These are phyloP conservation scores for Gyrodon tennesseensis DNA, from an alignment of 1,284 basidiomycete species.

Conservation along the genomic window DNA sequence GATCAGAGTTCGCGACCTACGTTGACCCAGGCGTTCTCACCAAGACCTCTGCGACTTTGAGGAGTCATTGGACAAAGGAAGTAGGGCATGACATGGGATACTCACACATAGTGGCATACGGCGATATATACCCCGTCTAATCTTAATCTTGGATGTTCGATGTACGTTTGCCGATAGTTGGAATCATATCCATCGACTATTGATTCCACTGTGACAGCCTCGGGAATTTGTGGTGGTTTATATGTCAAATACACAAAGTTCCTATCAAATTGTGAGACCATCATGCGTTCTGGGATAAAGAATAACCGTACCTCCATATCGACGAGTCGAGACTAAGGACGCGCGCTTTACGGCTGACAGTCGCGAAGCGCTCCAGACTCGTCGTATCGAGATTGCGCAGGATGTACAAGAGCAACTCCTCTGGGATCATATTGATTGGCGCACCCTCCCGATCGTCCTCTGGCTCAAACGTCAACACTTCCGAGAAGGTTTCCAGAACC, in stretches of 20 bases:
- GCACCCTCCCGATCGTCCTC: conserved; percentile 64
- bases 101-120: conserved; percentile 80
- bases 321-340: conserved; percentile 64
- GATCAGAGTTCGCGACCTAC: conserved; percentile 49
- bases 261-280: conserved; percentile 41
- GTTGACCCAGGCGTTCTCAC: conserved; percentile 82
- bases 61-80: conserved; percentile 11
- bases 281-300: conserved; percentile 19
- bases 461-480: conserved; percentile 61
- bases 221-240: conserved; percentile 67
- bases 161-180: conserved; percentile 72
- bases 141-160: conserved; percentile 81
- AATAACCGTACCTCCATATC: conserved; percentile 72
- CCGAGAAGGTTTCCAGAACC: conserved; percentile 54
- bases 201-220: conserved; percentile 49
- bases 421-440: conserved; percentile 63
- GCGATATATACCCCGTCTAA: conserved; percentile 89
- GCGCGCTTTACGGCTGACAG: conserved; percentile 70
- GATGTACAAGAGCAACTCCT: conserved; percentile 72
- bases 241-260: conserved; percentile 61
- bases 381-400: conserved; percentile 63
- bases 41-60: conserved; percentile 68
- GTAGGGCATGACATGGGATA: conserved; percentile 12
- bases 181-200: conserved; percentile 56
- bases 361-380: conserved; percentile 74